A percentile compares a stretch with the other conserved stretches of the same genome.
Evolutionary conservation across 2,329 filamentous ascomycete species (phyloP).

Genomic region (Paramyrothecium roridum): DNA sequence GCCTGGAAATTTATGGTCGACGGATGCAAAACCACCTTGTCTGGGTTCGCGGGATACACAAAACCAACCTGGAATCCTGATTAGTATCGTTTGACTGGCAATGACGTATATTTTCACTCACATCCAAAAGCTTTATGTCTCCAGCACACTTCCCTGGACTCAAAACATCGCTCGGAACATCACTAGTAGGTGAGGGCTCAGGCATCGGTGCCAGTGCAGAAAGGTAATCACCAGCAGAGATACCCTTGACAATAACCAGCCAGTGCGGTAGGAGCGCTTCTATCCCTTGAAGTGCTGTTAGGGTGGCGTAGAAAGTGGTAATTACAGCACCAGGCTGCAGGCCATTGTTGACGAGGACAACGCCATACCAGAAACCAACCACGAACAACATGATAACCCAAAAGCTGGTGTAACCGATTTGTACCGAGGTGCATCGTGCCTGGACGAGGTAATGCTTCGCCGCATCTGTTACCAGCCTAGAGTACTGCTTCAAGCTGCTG

Average conservation of each 20-base stretch:
- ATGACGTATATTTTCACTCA: slow-evolving; percentile 32
- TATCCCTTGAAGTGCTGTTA: slow-evolving; percentile 73
- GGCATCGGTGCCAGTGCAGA: slow-evolving; percentile 37
- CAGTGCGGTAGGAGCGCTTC: slow-evolving; percentile 74
- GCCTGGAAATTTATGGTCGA: slow-evolving; percentile 68
- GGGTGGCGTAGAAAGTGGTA: slow-evolving; percentile 80
- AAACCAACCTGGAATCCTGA: slow-evolving; percentile 63
- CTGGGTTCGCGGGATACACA: slow-evolving; percentile 70
- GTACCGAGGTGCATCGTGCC: slow-evolving; percentile 64
- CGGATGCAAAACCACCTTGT: slow-evolving; percentile 55
- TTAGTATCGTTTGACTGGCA: slow-evolving; percentile 8
- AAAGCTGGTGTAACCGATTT: slow-evolving; percentile 71
- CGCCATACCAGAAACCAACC: slow-evolving; percentile 86
- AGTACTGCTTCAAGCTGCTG: slow-evolving; percentile 67
- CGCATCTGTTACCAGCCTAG: slow-evolving; percentile 51
- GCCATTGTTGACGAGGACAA: slow-evolving; percentile 61
- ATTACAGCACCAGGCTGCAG: slow-evolving; percentile 65
- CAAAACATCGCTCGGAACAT: slow-evolving; percentile 4
- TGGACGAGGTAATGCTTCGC: slow-evolving; percentile 64
- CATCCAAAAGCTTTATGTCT: slow-evolving; percentile 66
- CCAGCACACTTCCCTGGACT: slow-evolving; percentile 52
- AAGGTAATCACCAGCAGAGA: slow-evolving; percentile 66
- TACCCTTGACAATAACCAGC: slow-evolving; percentile 75
- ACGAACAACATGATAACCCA: slow-evolving; percentile 79
- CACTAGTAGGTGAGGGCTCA: background rate